These are phyloP conservation scores for Ambrosiella xylebori DNA, from an alignment of 2,329 filamentous ascomycete species.

Conservation along the genomic window DNA sequence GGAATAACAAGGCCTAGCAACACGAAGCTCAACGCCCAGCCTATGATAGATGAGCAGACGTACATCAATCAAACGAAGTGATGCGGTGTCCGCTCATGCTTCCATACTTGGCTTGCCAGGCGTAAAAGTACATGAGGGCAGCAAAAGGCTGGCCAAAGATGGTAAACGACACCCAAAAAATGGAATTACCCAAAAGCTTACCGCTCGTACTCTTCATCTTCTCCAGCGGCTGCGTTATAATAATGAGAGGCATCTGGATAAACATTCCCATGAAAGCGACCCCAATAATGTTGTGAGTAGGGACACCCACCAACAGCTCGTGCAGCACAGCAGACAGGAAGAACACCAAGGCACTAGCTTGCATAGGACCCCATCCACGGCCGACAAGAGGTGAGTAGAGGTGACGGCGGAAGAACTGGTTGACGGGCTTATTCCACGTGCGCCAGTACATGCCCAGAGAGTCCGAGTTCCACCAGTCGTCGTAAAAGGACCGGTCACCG, in stretches of 20 bases:
- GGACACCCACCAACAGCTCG: slow-evolving; percentile 81
- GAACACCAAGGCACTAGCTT: slow-evolving; percentile 71
- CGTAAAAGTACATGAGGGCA: slow-evolving; percentile 88
- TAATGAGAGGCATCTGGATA: slow-evolving; percentile 75
- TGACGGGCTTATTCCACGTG: slow-evolving; percentile 94
- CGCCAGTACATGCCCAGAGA: slow-evolving; percentile 83
- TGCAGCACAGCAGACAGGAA: slow-evolving; percentile 76
- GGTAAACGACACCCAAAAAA: slow-evolving; percentile 95
- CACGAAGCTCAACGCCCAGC: too few species aligned
- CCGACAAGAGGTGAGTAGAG: slow-evolving; percentile 79
- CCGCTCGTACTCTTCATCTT: slow-evolving; percentile 60
- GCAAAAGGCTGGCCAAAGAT: slow-evolving; percentile 88
- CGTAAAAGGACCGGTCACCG: slow-evolving; percentile 86
- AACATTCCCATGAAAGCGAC: slow-evolving; percentile 93
- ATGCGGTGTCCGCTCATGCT: slow-evolving; percentile 41
- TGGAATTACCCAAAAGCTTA: slow-evolving; percentile 71
- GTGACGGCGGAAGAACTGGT: slow-evolving; percentile 90
- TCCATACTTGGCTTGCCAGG: slow-evolving; percentile 96
- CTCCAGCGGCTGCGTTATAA: slow-evolving; percentile 60
- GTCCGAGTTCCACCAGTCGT: slow-evolving; percentile 93
- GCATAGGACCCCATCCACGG: slow-evolving; percentile 54
- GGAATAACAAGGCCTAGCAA: too few species aligned
- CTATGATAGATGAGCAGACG: too few species aligned
- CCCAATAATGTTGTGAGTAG: slow-evolving; percentile 84
- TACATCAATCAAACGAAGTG: neutral